Conservation (phyloP, 202 grass and related monocot genomes). For the Sporobolus alterniflorus region DNA sequence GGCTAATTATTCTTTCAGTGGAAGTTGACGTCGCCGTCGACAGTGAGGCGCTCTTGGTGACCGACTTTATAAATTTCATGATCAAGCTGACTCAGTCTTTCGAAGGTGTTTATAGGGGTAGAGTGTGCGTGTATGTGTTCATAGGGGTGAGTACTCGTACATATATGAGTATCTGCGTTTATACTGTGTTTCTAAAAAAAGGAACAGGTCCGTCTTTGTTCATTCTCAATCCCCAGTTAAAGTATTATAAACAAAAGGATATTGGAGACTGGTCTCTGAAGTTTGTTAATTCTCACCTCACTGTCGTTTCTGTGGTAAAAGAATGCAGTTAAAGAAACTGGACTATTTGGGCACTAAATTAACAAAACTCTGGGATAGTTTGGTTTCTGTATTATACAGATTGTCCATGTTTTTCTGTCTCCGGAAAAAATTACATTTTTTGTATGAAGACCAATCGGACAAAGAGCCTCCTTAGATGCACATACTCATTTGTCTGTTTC, state of each 20-base stretch:
- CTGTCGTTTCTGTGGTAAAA: not conserved
- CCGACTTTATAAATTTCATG: too few relatives aligned
- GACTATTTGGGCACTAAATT: not conserved
- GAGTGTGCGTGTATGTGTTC: too few relatives aligned
- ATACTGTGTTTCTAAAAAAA: too few relatives aligned
- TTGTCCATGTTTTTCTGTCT: not conserved
- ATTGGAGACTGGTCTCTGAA: not conserved
- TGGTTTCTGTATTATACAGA: not conserved
- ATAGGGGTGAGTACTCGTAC: too few relatives aligned
- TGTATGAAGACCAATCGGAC: not conserved
- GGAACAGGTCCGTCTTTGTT: slow-evolving; percentile 69
- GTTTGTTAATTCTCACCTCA: not conserved
- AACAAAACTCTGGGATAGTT: not conserved
- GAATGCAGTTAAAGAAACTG: not conserved
- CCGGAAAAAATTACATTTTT: not conserved
- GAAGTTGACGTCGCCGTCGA: too few relatives aligned
- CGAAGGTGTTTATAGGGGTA: too few relatives aligned
- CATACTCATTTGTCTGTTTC: not conserved
- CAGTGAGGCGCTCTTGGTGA: too few relatives aligned
- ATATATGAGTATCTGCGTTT: too few relatives aligned
- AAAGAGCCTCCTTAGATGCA: not conserved
- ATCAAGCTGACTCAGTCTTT: too few relatives aligned
- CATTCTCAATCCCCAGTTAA: slow-evolving; percentile 18
- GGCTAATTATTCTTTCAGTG: too few relatives aligned
- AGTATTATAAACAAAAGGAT: not conserved